Evolutionary conservation across 2,329 filamentous ascomycete species (phyloP).

Genomic region (Aspergillus texensis): DNA sequence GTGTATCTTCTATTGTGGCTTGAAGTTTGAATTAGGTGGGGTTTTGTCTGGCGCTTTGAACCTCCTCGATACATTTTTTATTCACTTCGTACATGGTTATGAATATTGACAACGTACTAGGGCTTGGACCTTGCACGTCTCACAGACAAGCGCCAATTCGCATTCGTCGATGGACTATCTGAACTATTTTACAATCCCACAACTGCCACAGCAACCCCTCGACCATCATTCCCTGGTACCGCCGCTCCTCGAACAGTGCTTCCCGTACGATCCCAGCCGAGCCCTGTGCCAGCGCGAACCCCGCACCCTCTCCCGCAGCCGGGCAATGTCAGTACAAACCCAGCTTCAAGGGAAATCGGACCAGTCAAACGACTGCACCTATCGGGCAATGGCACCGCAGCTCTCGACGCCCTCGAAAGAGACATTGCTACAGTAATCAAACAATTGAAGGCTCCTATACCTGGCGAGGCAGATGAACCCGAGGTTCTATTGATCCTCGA

Average conservation of each 20-base stretch:
- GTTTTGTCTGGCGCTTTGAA: neutral
- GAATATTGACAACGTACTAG: constrained; percentile 38
- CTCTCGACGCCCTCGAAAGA: constrained; percentile 38
- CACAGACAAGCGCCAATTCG: constrained; percentile 61
- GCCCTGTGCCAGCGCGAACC: constrained; percentile 24
- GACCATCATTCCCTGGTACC: constrained; percentile 17
- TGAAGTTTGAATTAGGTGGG: neutral
- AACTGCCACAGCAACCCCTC: constrained; percentile 17
- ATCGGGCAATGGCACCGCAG: constrained; percentile 30
- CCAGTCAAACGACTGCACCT: constrained; percentile 33
- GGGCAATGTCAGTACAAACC: constrained; percentile 14
- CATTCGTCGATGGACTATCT: constrained; percentile 75
- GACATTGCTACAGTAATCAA: constrained; percentile 37
- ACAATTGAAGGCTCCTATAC: constrained; percentile 27
- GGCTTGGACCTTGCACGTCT: constrained; percentile 71
- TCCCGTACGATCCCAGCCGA: constrained; percentile 32
- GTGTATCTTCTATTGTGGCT: too few relatives aligned
- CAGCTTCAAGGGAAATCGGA: constrained; percentile 22
- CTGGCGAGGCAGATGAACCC: constrained; percentile 25
- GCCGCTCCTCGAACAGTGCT: constrained; percentile 26
- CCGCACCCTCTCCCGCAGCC: constrained; percentile 18
- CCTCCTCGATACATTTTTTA: too few relatives aligned
- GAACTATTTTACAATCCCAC: constrained; percentile 52
- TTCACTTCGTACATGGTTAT: neutral
- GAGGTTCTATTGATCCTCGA: constrained; percentile 65